These are phyloP conservation scores for fission yeast (Schizosaccharomyces pombe) DNA, from an alignment of 805 yeast genomes.

Conservation along the genomic window DNA sequence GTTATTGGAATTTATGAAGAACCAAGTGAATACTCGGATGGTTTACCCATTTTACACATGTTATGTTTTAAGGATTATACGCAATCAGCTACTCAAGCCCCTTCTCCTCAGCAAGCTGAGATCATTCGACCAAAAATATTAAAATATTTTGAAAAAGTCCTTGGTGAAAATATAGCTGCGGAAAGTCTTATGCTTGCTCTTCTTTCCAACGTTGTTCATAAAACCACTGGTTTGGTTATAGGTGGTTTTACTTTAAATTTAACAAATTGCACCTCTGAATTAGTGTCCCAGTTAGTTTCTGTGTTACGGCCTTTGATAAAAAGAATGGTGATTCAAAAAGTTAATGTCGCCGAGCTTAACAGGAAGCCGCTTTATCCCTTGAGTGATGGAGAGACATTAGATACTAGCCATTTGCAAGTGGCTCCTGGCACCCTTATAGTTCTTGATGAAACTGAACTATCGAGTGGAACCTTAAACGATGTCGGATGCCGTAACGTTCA, in stretches of 20 bases:
- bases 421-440: not conserved
- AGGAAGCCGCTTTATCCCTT: not conserved
- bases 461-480: not conserved
- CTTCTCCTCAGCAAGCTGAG: not conserved
- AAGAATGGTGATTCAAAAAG: not conserved
- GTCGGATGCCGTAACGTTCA: constrained; percentile 2
- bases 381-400: constrained; percentile 3
- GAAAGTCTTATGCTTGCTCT: not conserved
- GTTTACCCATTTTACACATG: not conserved
- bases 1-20: not conserved
- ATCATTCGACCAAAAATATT: not conserved
- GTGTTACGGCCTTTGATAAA: not conserved
- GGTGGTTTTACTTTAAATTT: not conserved
- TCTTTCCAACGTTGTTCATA: not conserved
- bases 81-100: not conserved
- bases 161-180: not conserved
- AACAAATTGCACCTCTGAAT: not conserved
- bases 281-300: not conserved
- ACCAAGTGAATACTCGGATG: constrained; percentile 1
- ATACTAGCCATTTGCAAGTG: not conserved
- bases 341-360: not conserved
- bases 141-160: not conserved
- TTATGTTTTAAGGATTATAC: not conserved
- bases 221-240: not conserved
- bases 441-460: constrained; percentile 2